Base-by-base conservation (phyloP, 345 rosid species). In the Citrus australasica region DNA sequence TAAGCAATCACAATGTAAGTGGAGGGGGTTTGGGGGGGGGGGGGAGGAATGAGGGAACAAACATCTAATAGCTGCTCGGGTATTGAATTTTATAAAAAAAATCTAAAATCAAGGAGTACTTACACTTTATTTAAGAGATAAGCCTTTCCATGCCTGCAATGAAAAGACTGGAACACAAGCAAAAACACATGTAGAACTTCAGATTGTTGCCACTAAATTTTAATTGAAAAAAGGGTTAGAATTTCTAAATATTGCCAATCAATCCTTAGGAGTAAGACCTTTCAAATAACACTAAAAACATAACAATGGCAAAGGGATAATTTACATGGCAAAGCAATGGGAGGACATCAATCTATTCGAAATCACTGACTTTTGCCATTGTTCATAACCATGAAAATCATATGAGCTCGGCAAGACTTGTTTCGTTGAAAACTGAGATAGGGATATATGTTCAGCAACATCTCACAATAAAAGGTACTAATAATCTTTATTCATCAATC, bases 61-160 rank as follows among this genome's bases (percentile, higher is more conserved):
- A 30, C 51, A 38, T 46, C 60, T 17, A 6, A 24, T 32, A 56
- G 22, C 59, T 69, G 21, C 67, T 16, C 4, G 8, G 55, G 67
- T 53, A n/a, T 46, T 28, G 38, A 46, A 69, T 16, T 32, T 25
- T 10, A 35, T 35, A 9, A 75, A 16, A 33, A 33, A 72, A 28
- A 28, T 58, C 53, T 37, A 69, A 67, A 48, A 82, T 67, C 69
- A 60, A 73, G 53, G 46, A 82, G 51, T 46, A 84, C 97, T 91
- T 86, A 89, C 98, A 84, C 92, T 42, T 88, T 88, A 68, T 88
- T 88, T 77, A 93, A 91, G 82, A 93, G 98, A 83, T 88, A 90
- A 69, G 98, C 98, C 82, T 79, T 86, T 75, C 98, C 96, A 82
- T 93, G 88, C 82, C 85, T 84, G 88, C 91, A 82, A 83, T 81